Evolutionary conservation across 2,329 filamentous ascomycete species (phyloP), one percentile per base, ranked within the genome.

Genomic region (Botrytis hyacinthi): DNA sequence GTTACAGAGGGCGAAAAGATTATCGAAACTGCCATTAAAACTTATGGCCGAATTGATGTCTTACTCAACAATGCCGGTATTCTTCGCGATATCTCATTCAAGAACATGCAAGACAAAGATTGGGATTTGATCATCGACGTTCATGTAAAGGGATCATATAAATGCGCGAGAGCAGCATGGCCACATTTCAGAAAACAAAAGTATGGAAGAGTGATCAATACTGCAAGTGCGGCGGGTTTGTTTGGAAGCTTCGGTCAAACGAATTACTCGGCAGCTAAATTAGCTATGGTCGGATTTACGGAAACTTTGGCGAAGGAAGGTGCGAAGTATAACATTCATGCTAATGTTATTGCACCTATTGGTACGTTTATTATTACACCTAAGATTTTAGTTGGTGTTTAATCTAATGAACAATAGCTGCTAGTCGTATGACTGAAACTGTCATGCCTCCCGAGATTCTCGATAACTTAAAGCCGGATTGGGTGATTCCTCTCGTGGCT

Each of bases 11-110:
- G 96, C 80, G 95, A 98, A 75, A 92, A 89, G 84, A 98, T 99
- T 83, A 97, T 99, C 84, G 91, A 95, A 78, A 95, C 93, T 37
- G 93, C 93, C 79, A 92, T 96, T 82, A 86, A 93, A 83, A 86
- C 86, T 73, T 96, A 91, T 81, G 93, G 95, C 78, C 93, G 95
- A 80, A 89, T 99, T 84, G 95, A 99, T 83, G 86, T 99, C 77
- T 91, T 99, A 80, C 92, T 99, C 85, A 99, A 99, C 88, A 99
- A 98, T 82, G 96, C 96, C 75, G 95, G 96, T 81, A 98, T 98
- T 66, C 78, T 81, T n/a, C 92, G 95, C 75, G 95, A 98, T 85
- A 84, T 98, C 81, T 95, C 93, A 88, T 98, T 99, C 87, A 97
- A 97, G 89, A 98, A 98, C 85, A 97, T 98, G 89, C 96, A 92